Evolutionary conservation across 352 stramenopile species (phyloP).

Genomic region (Globisporangium nagaii): DNA sequence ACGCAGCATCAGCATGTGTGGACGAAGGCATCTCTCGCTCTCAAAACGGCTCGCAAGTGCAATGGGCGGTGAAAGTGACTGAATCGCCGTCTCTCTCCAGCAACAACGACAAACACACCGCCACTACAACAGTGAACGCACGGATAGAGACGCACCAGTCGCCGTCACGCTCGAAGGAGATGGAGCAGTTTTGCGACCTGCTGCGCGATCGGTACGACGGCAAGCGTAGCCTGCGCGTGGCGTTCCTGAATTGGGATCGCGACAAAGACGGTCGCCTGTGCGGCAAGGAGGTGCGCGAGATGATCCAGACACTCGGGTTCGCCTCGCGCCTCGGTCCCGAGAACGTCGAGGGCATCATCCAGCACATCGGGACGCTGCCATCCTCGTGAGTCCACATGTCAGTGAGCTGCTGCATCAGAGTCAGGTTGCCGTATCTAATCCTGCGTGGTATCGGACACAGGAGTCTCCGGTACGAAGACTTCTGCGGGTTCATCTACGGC

Average conservation of each 20-base stretch:
- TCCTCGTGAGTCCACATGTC: slow-evolving; percentile 14
- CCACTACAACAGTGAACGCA: not conserved
- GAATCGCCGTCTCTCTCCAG: not conserved
- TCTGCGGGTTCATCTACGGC: slow-evolving; percentile 31
- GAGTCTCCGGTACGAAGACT: slow-evolving; percentile 43
- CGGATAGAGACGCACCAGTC: not conserved
- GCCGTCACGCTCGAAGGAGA: not conserved
- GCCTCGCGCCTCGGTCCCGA: slow-evolving; percentile 23
- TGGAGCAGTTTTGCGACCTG: slow-evolving; percentile 32
- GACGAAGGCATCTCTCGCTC: not conserved
- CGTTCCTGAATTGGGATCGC: slow-evolving; percentile 55
- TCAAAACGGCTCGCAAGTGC: slow-evolving; percentile 13
- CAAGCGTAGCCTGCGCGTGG: slow-evolving; percentile 43
- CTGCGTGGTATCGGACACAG: slow-evolving; percentile 8
- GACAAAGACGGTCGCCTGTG: slow-evolving; percentile 47
- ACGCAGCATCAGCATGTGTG: not conserved
- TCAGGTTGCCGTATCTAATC: no score
- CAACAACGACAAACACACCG: not conserved
- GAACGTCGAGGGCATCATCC: slow-evolving; percentile 31
- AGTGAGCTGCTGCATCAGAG: no score
- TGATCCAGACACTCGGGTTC: slow-evolving; percentile 39
- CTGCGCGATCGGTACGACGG: slow-evolving; percentile 54
- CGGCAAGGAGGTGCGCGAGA: slow-evolving; percentile 28
- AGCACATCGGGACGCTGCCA: slow-evolving; percentile 27
- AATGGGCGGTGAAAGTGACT: slow-evolving; percentile 33